A percentile compares a stretch with the other conserved stretches of the same genome.
Conservation (phyloP, 148 eudicot genomes). For the Tetragonia tetragonoides region DNA sequence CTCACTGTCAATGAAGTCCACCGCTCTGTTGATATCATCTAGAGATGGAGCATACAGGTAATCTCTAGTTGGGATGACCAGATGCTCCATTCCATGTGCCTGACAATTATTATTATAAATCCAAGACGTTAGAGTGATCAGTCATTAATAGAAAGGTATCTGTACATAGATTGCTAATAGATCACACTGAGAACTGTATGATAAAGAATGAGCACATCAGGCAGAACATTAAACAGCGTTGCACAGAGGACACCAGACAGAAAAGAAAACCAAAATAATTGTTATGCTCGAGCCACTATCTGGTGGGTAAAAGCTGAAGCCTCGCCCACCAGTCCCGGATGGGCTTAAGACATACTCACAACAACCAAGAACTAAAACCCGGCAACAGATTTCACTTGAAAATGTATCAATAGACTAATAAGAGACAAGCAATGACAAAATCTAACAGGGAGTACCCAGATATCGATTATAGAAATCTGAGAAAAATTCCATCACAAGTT, state of each 20-base stretch:
- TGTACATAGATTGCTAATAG: neutral
- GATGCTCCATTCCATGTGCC: constrained; percentile 71
- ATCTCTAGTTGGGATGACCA: constrained; percentile 76
- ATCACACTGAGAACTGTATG: neutral
- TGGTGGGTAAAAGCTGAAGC: too few relatives aligned
- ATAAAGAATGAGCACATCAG: neutral
- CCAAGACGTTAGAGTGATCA: neutral
- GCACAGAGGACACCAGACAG: too few relatives aligned
- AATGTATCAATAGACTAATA: too few relatives aligned
- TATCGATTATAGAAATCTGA: too few relatives aligned
- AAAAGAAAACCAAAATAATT: too few relatives aligned
- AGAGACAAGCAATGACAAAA: neutral
- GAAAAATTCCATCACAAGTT: neutral
- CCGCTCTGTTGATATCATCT: constrained; percentile 59
- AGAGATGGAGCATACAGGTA: constrained; percentile 78
- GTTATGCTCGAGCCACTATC: too few relatives aligned
- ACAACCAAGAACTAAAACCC: neutral
- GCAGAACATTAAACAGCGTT: neutral
- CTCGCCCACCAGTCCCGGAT: too few relatives aligned
- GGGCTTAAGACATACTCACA: too few relatives aligned
- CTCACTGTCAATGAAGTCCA: constrained; percentile 73
- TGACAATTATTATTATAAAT: constrained; percentile 13
- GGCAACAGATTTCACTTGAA: neutral
- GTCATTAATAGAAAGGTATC: neutral
- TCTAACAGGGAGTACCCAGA: too few relatives aligned